phyloP scores from a whole-genome alignment of 768 basidiomycete genomes.

The Paxillus rubicundulus region DNA sequence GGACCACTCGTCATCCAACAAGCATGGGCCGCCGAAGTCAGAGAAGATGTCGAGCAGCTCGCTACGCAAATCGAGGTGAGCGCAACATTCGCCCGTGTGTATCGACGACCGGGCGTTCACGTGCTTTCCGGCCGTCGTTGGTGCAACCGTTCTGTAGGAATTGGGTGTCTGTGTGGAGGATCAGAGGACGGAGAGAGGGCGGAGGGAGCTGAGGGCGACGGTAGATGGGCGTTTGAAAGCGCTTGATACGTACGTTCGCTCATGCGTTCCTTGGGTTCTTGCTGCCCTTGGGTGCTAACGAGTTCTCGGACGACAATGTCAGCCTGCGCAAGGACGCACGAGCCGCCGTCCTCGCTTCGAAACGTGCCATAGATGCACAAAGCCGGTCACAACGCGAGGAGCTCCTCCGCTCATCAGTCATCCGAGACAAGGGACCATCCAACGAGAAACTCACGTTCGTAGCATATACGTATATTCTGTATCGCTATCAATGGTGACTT shows the following conservation, averaged over 20 bases:
- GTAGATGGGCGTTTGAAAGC: conserved; percentile 48
- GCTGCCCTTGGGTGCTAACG: not conserved
- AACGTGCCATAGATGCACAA: conserved; percentile 64
- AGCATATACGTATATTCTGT: not conserved
- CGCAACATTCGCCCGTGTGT: too few species aligned
- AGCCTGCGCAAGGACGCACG: conserved; percentile 66
- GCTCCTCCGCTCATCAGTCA: conserved; percentile 52
- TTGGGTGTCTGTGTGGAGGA: conserved; percentile 74
- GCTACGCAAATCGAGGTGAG: conserved; percentile 60
- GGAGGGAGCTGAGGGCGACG: conserved; percentile 45
- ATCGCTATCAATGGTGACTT: not conserved
- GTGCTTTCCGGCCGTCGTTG: not conserved
- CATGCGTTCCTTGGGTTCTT: not conserved
- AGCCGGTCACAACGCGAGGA: conserved; percentile 64
- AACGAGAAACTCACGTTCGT: conserved; percentile 66
- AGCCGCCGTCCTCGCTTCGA: conserved; percentile 69
- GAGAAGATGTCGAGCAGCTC: conserved; percentile 69
- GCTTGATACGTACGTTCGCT: conserved; percentile 54
- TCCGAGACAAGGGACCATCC: conserved; percentile 38
- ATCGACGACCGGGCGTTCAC: not conserved
- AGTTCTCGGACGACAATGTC: not conserved
- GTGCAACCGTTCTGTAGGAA: conserved; percentile 38
- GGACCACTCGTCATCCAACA: conserved; percentile 74
- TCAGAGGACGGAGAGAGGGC: conserved; percentile 54
- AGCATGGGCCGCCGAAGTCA: conserved; percentile 66